Conservation (phyloP, 78 protist genomes). For the Creolimax fragrantissima region DNA sequence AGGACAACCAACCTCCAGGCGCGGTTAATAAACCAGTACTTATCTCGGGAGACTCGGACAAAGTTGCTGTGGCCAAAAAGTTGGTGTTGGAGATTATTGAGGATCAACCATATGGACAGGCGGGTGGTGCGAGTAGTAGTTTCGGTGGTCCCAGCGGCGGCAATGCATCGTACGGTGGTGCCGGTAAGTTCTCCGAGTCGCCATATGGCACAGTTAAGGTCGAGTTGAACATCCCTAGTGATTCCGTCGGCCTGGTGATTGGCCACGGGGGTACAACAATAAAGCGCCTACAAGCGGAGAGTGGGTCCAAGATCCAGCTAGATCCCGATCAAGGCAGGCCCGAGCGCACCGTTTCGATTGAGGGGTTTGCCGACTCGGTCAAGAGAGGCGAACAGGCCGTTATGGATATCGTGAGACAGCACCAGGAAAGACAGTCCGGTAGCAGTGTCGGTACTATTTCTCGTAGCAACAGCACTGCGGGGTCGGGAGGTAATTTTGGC, state of each 20-base stretch:
- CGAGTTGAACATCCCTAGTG: background rate
- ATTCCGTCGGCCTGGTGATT: background rate
- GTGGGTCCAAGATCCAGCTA: background rate
- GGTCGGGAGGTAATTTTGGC: no score
- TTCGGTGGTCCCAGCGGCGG: background rate
- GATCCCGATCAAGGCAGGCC: background rate
- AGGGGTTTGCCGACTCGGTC: background rate
- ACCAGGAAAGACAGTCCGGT: background rate
- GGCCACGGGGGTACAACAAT: slow-evolving; percentile 20
- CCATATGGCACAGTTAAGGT: background rate
- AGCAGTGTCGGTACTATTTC: background rate
- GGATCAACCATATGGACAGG: background rate
- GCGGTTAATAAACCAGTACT: background rate
- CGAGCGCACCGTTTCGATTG: background rate
- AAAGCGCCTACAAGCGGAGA: background rate
- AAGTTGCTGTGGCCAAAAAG: background rate
- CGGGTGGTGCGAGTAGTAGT: background rate
- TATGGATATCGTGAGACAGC: background rate
- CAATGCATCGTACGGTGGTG: background rate
- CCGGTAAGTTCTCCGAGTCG: background rate
- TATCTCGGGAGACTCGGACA: background rate
- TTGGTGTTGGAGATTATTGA: background rate
- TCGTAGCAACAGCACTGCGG: no score
- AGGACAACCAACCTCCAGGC: background rate
- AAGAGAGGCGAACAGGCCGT: background rate